Percentiles rank a stretch among this genome's conserved stretches.
phyloP scores from a whole-genome alignment of 169 alveolate genomes.

The Toxoplasma gondii region DNA sequence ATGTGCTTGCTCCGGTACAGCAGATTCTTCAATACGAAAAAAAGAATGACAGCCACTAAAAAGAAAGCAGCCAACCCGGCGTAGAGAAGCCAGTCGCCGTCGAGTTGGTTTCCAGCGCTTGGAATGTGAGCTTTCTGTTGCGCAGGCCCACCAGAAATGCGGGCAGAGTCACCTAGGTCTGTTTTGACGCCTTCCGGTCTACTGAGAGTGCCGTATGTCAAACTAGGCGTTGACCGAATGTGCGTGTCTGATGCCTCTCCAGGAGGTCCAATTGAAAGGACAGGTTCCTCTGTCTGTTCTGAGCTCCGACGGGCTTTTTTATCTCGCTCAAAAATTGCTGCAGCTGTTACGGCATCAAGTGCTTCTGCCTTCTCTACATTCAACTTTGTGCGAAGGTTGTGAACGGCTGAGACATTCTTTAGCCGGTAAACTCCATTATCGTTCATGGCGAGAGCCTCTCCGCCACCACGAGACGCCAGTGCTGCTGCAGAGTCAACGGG shows the following conservation, averaged over 20 bases:
- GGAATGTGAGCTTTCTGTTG: not conserved
- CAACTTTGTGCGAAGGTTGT: not conserved
- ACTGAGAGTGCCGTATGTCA: too few species aligned
- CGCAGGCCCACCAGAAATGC: not conserved
- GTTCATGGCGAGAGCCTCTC: not conserved
- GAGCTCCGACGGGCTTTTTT: not conserved
- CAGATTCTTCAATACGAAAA: not conserved
- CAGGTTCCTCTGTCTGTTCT: not conserved
- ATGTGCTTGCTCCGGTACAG: not conserved
- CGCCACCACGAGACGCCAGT: not conserved
- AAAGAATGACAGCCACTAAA: too few species aligned
- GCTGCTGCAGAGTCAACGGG: slow-evolving; percentile 6
- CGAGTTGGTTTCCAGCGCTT: not conserved
- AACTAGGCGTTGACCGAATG: not conserved
- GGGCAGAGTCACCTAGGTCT: not conserved
- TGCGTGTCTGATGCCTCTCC: not conserved
- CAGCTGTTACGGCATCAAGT: not conserved
- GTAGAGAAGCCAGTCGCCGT: not conserved
- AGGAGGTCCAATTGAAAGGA: not conserved
- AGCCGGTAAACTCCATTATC: not conserved
- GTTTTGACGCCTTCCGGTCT: too few species aligned
- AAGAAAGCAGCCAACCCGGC: not conserved
- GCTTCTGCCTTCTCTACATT: not conserved
- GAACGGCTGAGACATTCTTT: not conserved
- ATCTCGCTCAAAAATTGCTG: not conserved